These are phyloP conservation scores for Phylloporus sp. DNA, from an alignment of 768 basidiomycete species.

Conservation along the genomic window DNA sequence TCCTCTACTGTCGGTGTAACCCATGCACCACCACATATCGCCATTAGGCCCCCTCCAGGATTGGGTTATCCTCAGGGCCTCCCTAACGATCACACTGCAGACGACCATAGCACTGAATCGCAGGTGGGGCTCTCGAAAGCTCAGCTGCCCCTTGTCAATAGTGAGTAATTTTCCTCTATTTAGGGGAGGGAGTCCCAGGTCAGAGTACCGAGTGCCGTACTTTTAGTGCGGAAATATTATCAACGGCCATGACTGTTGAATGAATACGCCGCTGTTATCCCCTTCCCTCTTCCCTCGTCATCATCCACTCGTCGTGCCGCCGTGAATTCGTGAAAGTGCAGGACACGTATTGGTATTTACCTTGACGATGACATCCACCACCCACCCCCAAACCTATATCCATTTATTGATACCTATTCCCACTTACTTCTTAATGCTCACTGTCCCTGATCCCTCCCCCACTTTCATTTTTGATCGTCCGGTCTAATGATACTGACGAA, in stretches of 20 bases:
- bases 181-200: slow-evolving; percentile 75
- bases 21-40: slow-evolving; percentile 19
- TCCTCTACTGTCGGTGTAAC: slow-evolving; percentile 13
- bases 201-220: slow-evolving; percentile 85
- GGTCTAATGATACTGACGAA: slow-evolving; percentile 41
- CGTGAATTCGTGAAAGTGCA: slow-evolving; percentile 26
- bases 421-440: slow-evolving; percentile 11
- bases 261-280: slow-evolving; percentile 30
- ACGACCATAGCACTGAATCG: slow-evolving; percentile 15
- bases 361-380: slow-evolving; percentile 21
- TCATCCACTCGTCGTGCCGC: slow-evolving; percentile 22
- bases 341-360: slow-evolving; percentile 19
- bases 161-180: slow-evolving; percentile 61
- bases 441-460: slow-evolving; percentile 31
- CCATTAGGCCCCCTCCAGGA: slow-evolving; percentile 66
- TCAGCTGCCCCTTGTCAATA: slow-evolving; percentile 34
- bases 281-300: slow-evolving; percentile 20
- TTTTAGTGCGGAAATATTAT: slow-evolving; percentile 84
- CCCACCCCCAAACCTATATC: slow-evolving; percentile 7
- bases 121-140: slow-evolving; percentile 26
- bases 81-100: slow-evolving; percentile 20
- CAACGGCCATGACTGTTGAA: slow-evolving; percentile 56
- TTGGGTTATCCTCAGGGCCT: slow-evolving; percentile 41
- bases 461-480: slow-evolving; percentile 44
- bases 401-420: slow-evolving; percentile 6